A percentile compares a stretch with the other conserved stretches of the same genome.
Evolutionary conservation across 2,329 filamentous ascomycete genomes (phyloP).

Genomic region (Pseudogymnoascus sp.): DNA sequence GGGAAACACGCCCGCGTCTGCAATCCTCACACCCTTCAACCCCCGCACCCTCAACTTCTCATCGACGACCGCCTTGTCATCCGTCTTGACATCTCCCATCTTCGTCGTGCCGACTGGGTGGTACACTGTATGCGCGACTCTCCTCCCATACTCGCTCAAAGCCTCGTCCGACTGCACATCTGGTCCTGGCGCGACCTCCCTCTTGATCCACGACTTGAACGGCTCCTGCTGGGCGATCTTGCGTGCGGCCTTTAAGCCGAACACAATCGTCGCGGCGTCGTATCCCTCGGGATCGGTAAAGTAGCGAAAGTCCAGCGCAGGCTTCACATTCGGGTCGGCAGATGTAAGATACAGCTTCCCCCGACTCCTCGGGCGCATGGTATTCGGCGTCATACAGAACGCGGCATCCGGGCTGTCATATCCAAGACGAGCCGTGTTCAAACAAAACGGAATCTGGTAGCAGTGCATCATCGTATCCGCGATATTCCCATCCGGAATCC

Average conservation of each 20-base stretch:
- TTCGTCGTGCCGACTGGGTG: constrained; percentile 84
- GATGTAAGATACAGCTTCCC: constrained; percentile 50
- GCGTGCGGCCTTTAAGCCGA: constrained; percentile 28
- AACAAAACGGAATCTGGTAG: constrained; percentile 88
- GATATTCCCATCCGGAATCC: constrained; percentile 57
- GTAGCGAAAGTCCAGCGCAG: constrained; percentile 47
- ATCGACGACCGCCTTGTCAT: constrained; percentile 74
- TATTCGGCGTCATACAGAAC: constrained; percentile 46
- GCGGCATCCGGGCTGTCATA: constrained; percentile 46
- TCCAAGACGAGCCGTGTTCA: constrained; percentile 75
- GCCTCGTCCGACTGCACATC: constrained; percentile 63
- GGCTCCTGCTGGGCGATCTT: constrained; percentile 30
- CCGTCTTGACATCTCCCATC: constrained; percentile 67
- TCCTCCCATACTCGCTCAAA: constrained; percentile 71
- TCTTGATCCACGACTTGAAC: constrained; percentile 34
- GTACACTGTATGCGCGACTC: constrained; percentile 81
- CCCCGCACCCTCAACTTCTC: constrained; percentile 63
- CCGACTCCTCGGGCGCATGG: constrained; percentile 53
- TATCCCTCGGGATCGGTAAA: constrained; percentile 49
- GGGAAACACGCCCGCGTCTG: constrained; percentile 81
- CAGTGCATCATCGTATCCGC: constrained; percentile 95
- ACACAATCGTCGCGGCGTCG: constrained; percentile 40
- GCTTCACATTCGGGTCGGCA: constrained; percentile 32
- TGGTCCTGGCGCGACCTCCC: constrained; percentile 31
- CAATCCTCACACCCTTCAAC: constrained; percentile 66